Percentiles rank a stretch among this genome's conserved stretches.
Conservation (phyloP, 2,329 filamentous ascomycete genomes). For the Phymatotrichopsis omnivora region DNA sequence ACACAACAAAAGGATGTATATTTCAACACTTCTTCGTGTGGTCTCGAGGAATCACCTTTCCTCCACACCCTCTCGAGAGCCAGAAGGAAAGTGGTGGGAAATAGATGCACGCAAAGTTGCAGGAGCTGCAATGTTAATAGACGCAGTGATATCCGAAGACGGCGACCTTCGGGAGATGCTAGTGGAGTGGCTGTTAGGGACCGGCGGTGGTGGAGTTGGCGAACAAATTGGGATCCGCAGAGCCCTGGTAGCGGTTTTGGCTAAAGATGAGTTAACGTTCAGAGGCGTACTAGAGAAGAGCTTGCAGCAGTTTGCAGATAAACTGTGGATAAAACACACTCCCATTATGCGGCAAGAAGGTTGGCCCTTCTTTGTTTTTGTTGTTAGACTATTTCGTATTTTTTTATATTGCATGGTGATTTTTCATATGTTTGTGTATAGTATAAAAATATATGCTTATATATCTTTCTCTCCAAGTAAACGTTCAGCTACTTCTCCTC, state of each 20-base stretch:
- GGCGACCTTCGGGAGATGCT: conserved; percentile 45
- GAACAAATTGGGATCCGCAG: conserved; percentile 56
- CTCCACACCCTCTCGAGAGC: conserved; percentile 33
- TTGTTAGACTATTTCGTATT: background rate
- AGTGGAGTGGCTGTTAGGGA: conserved; percentile 53
- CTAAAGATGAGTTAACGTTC: conserved; percentile 37
- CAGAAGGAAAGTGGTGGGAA: conserved; percentile 31
- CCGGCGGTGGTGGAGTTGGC: conserved; percentile 55
- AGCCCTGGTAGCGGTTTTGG: conserved; percentile 51
- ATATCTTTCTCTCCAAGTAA: conserved; percentile 44
- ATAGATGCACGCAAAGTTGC: conserved; percentile 39
- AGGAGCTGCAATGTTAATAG: conserved; percentile 50
- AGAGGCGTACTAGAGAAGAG: conserved; percentile 54
- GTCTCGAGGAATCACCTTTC: conserved; percentile 41
- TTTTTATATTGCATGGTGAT: conserved; percentile 1
- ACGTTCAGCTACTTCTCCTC: conserved; percentile 69
- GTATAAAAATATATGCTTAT: conserved; percentile 30
- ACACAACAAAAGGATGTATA: conserved; percentile 40
- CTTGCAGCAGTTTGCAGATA: conserved; percentile 68
- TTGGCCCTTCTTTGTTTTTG: conserved; percentile 35
- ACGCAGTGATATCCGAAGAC: conserved; percentile 41
- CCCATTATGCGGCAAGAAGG: conserved; percentile 84
- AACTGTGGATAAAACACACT: conserved; percentile 75
- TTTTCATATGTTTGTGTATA: conserved; percentile 14
- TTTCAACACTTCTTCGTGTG: conserved; percentile 38